Conservation (phyloP, 2,329 filamentous ascomycete species). For the Penicillium decumbens region DNA sequence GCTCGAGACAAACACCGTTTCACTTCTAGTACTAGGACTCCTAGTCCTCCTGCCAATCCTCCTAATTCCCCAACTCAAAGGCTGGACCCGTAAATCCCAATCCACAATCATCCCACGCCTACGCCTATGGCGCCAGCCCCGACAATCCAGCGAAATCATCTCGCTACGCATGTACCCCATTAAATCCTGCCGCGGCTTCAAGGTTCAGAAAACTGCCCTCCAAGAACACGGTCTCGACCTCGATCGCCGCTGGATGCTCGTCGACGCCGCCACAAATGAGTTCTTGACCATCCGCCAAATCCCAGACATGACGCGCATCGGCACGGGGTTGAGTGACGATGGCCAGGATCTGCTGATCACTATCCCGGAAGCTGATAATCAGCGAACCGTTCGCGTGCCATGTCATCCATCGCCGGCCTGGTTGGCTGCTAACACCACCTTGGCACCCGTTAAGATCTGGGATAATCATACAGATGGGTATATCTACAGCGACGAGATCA, state of each 20-base stretch:
- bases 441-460: slow-evolving; percentile 55
- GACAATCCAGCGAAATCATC: slow-evolving; percentile 29
- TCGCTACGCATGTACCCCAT: slow-evolving; percentile 58
- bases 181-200: slow-evolving; percentile 62
- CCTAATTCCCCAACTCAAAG: slow-evolving; percentile 12
- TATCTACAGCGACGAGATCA: slow-evolving; percentile 51
- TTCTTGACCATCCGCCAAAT: slow-evolving; percentile 61
- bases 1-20: slow-evolving; percentile 7
- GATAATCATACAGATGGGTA: slow-evolving; percentile 54
- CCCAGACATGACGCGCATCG: slow-evolving; percentile 60
- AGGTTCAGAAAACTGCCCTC: slow-evolving; percentile 50
- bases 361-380: slow-evolving; percentile 45
- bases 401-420: slow-evolving; percentile 52
- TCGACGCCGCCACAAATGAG: slow-evolving; percentile 49
- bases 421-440: slow-evolving; percentile 51
- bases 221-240: slow-evolving; percentile 56
- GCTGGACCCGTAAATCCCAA: slow-evolving; percentile 10
- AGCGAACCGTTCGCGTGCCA: slow-evolving; percentile 48
- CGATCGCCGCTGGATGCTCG: slow-evolving; percentile 64
- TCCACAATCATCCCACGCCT: slow-evolving; percentile 7
- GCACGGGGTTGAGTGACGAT: slow-evolving; percentile 47
- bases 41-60: slow-evolving; percentile 14
- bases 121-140: slow-evolving; percentile 11
- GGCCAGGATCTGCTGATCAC: slow-evolving; percentile 43
- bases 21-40: slow-evolving; percentile 9